Percentiles rank a stretch among this genome's conserved stretches.
phyloP scores from a whole-genome alignment of 805 yeast species.

The Blastobotrys attinorum region DNA sequence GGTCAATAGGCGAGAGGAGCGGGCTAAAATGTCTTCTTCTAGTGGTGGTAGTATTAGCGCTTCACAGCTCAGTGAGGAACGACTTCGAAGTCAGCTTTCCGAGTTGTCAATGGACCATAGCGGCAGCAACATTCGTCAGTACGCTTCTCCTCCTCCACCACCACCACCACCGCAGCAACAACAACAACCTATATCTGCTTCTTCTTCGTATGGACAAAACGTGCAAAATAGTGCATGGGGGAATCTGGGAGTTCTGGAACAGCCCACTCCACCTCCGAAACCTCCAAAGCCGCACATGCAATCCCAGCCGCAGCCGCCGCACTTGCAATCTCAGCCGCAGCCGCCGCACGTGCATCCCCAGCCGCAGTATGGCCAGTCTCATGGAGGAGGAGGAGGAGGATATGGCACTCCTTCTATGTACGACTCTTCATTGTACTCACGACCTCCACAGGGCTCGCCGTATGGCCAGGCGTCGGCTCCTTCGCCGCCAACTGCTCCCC shows the following conservation, averaged over 20 bases:
- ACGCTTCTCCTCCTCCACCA: slow-evolving; percentile 4
- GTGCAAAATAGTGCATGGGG: too few species aligned
- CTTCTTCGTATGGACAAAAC: too few species aligned
- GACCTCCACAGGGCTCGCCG: not conserved
- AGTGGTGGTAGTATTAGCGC: not conserved
- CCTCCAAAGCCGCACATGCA: slow-evolving; percentile 21
- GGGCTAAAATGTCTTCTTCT: slow-evolving; percentile 1
- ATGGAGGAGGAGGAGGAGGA: slow-evolving; percentile 10
- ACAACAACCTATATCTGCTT: not conserved
- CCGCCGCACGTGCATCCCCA: slow-evolving; percentile 4
- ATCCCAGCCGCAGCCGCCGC: slow-evolving; percentile 9
- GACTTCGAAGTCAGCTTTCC: slow-evolving; percentile 12
- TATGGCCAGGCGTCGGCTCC: slow-evolving; percentile 34
- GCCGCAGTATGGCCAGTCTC: too few species aligned
- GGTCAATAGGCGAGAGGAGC: slow-evolving; percentile 17
- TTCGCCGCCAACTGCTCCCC: slow-evolving; percentile 32
- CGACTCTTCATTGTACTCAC: slow-evolving; percentile 39
- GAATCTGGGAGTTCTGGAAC: not conserved
- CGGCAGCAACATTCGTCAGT: not conserved
- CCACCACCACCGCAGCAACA: not conserved
- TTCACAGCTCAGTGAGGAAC: slow-evolving; percentile 9
- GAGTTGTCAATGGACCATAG: slow-evolving; percentile 7
- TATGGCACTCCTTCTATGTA: slow-evolving; percentile 35
- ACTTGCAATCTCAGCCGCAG: slow-evolving; percentile 12
- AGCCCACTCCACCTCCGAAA: slow-evolving; percentile 9